Evolutionary conservation across 441 rosid genomes (phyloP), one percentile per base, ranked within the genome.

Genomic region (Erysimum cheiri): DNA sequence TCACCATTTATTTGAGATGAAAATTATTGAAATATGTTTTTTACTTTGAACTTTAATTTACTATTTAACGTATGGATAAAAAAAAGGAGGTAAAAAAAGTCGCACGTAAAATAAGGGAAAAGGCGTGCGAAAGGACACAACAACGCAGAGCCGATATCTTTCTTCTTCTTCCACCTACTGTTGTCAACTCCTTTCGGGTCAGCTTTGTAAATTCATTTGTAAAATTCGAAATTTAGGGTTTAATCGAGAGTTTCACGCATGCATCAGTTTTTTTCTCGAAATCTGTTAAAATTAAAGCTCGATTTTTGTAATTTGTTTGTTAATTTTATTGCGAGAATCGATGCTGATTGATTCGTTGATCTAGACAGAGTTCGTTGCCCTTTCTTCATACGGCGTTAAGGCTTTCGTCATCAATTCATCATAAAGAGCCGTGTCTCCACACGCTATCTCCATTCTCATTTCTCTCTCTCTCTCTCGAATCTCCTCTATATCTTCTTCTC

Each of bases 371-470:
- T 74, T 74, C 65, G 74, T 74, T 68, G 68, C 52, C 60, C 10
- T 66, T n/a, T 47, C 33, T 32, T 73, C 48, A 57, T 43, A 29
- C 44, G 48, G 74, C 78, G 78, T 75, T 65, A 61, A 33, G 70
- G 75, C 75, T 75, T 64, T 70, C 94, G 94, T 86, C 81, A 90
- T 83, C 91, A 80, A 52, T 67, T 75, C 73, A 79, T 83, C 80
- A 70, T 81, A 39, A 33, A 67, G 69, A 28, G 60, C 12, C 65
- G 40, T 65, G 69, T 67, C 17, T 70, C 76, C 71, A 79, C 88
- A 89, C 92, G 90, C 92, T 67, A 83, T 68, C 77, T 72, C 52
- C 11, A 6, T 8, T 19, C 74, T 55, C 22, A 19, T 19, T 19
- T 19, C 67, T 41, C 54, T 67, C 73, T 71, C 65, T 39, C 64